Evolutionary conservation across 2,329 filamentous ascomycete species (phyloP).

Genomic region (Exophiala lecanii-corni): DNA sequence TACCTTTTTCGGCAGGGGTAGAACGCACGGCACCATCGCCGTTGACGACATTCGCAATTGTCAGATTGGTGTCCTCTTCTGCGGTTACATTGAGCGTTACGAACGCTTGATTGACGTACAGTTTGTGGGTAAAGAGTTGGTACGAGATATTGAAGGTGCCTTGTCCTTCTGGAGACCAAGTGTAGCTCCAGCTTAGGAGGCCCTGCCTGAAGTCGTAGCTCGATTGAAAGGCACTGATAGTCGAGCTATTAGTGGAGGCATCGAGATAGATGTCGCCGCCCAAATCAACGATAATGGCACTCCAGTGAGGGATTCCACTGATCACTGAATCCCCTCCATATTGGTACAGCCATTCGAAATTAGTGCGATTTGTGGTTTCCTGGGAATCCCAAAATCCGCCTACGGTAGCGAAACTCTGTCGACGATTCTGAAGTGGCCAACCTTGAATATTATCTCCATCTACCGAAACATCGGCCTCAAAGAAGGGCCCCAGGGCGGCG

Average conservation of each 20-base stretch:
- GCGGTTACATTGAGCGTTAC: constrained; percentile 58
- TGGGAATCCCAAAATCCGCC: constrained; percentile 63
- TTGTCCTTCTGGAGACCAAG: constrained; percentile 55
- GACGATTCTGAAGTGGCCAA: constrained; percentile 62
- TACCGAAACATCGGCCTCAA: constrained; percentile 51
- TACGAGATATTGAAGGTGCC: constrained; percentile 58
- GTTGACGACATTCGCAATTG: constrained; percentile 63
- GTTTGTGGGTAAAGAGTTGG: constrained; percentile 61
- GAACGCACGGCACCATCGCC: constrained; percentile 64
- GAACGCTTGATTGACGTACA: constrained; percentile 57
- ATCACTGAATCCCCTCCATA: constrained; percentile 69
- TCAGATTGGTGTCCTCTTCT: constrained; percentile 49
- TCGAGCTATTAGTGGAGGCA: constrained; percentile 54
- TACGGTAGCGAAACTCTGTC: constrained; percentile 64
- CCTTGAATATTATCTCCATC: constrained; percentile 55
- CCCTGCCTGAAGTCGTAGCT: constrained; percentile 61
- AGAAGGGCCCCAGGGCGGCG: constrained; percentile 60
- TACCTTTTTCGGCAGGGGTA: constrained; percentile 53
- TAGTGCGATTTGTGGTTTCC: constrained; percentile 54
- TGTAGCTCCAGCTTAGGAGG: constrained; percentile 60
- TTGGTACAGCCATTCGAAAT: constrained; percentile 64
- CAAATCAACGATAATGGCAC: constrained; percentile 54
- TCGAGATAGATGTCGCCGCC: constrained; percentile 53
- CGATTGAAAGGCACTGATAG: constrained; percentile 58
- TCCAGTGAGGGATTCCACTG: constrained; percentile 66